Conservation (phyloP, 2,329 filamentous ascomycete genomes). For the Colletotrichum theobromicola region DNA sequence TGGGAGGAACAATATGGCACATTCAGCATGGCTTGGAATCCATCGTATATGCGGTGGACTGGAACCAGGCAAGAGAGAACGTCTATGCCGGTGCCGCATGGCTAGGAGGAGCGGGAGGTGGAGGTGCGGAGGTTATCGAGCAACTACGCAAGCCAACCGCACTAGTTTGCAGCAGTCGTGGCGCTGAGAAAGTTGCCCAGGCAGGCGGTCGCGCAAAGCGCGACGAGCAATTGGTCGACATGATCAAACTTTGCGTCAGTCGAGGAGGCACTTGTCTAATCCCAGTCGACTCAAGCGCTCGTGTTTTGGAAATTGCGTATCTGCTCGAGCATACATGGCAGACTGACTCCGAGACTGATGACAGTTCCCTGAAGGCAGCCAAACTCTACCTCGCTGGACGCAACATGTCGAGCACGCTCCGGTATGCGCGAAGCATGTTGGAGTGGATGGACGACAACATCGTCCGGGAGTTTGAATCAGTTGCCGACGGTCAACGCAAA, state of each 20-base stretch:
- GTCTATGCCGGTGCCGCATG: conserved; percentile 93
- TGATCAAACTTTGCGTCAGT: conserved; percentile 78
- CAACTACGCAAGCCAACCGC: conserved; percentile 92
- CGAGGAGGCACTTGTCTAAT: conserved; percentile 92
- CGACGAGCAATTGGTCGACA: conserved; percentile 84
- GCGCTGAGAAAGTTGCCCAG: conserved; percentile 73
- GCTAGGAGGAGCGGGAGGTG: conserved; percentile 81
- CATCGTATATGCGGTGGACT: conserved; percentile 96
- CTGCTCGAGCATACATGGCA: conserved; percentile 93
- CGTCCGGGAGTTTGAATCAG: conserved; percentile 86
- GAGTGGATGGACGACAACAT: conserved; percentile 99
- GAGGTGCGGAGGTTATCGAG: conserved; percentile 90
- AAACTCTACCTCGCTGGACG: conserved; percentile 84
- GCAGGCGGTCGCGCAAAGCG: conserved; percentile 78
- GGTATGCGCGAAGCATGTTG: conserved; percentile 91
- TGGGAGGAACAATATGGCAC: conserved; percentile 98
- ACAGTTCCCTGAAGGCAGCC: conserved; percentile 56
- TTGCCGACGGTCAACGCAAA: conserved; percentile 57
- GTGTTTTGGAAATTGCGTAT: conserved; percentile 90
- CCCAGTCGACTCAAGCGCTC: conserved; percentile 93
- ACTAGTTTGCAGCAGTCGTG: conserved; percentile 87
- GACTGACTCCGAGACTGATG: conserved; percentile 59
- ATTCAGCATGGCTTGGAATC: conserved; percentile 96
- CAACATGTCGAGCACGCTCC: conserved; percentile 86
- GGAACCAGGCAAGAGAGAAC: conserved; percentile 97